A percentile compares a stretch with the other conserved stretches of the same genome.
phyloP scores from a whole-genome alignment of 345 rosid genomes.

The Citrus sp. region DNA sequence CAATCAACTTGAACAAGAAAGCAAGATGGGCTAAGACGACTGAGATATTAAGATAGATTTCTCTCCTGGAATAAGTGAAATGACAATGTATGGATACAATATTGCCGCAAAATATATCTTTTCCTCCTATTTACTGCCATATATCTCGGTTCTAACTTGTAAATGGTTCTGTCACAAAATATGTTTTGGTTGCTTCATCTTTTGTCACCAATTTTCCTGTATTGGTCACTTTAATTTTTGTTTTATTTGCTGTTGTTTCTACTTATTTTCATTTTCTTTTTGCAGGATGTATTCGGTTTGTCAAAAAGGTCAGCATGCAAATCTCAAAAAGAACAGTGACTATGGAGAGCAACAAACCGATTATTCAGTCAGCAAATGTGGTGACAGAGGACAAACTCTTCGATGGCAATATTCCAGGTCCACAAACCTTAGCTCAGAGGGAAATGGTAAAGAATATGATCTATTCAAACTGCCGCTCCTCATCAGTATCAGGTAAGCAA shows the following conservation, averaged over 20 bases:
- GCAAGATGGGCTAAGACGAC: neutral
- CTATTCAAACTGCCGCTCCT: constrained; percentile 22
- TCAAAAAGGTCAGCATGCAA: constrained; percentile 8
- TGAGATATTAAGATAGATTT: neutral
- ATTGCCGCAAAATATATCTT: neutral
- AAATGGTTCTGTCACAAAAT: neutral
- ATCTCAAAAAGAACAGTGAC: neutral
- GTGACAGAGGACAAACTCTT: neutral
- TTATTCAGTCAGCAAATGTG: constrained; percentile 12
- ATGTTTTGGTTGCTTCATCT: neutral
- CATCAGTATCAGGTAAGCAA: constrained; percentile 24
- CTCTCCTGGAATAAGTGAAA: neutral
- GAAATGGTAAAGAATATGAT: constrained; percentile 26
- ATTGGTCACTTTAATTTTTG: neutral
- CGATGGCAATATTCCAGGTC: neutral
- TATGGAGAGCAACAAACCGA: constrained; percentile 10
- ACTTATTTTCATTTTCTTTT: neutral
- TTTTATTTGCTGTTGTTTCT: neutral
- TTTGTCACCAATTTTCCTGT: neutral
- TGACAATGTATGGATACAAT: neutral
- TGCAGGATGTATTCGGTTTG: constrained; percentile 2
- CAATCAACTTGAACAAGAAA: neutral
- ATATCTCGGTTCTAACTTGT: neutral
- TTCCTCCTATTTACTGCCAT: neutral
- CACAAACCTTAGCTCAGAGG: neutral